Evolutionary conservation across 1,284 basidiomycete species (phyloP), one percentile per base, ranked within the genome.

Genomic region (Mycena sp.): DNA sequence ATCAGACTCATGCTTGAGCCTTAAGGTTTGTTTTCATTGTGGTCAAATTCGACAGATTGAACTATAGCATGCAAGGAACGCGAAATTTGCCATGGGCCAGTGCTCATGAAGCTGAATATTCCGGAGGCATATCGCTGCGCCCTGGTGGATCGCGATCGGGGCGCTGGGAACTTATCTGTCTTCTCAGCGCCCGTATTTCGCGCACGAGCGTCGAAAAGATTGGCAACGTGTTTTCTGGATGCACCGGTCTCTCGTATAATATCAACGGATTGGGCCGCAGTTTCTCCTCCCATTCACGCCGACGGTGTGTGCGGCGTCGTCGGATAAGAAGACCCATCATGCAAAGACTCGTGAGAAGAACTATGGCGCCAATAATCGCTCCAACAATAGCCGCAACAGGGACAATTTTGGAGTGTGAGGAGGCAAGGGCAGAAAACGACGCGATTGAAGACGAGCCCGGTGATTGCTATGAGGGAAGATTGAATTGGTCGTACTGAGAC

Each of bases 381-480:
- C 55, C 55, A 2, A 48, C 25, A n/a, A 57, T 57, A 9, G 44
- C 45, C n/a, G 35, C 45, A 16, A 55, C 41, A 6, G 52, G 52
- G 28, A 46, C 26, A 10, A 28, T 4, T 9, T n/a, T 46, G 4
- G 45, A 10, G n/a, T n/a, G n/a, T n/a, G n/a, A n/a, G n/a, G n/a
- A n/a, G n/a, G n/a, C n/a, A n/a, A n/a, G n/a, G n/a, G n/a, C n/a
- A n/a, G n/a, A n/a, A n/a, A n/a, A n/a, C n/a, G n/a, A n/a, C n/a
- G n/a, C n/a, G n/a, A n/a, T n/a, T n/a, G n/a, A n/a, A n/a, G 32
- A 26, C 10, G 49, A 26, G 10, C 29, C 30, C 1, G 28, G 45
- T 6, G n/a, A 2, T 2, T n/a, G 9, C 45, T 23, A 44, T n/a
- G 44, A 3, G 9, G 16, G 5, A 6, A 26, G 23, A 12, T n/a